phyloP scores from a whole-genome alignment of 148 eudicot genomes.

The Rhododendron mucronatum region DNA sequence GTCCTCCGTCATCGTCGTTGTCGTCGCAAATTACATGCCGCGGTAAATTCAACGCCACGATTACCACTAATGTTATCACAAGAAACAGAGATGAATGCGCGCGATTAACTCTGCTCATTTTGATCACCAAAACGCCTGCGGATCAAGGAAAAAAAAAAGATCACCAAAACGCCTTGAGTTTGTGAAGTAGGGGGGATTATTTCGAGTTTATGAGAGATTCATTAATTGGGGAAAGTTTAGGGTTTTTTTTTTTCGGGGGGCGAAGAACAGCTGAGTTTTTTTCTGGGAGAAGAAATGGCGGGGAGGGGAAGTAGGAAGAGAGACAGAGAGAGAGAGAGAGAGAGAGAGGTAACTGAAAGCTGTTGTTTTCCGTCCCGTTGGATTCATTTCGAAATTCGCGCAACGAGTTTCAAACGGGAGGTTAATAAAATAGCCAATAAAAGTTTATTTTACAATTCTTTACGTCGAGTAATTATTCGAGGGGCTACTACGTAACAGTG shows the following conservation, averaged over 20 bases:
- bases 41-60: conserved; percentile 7
- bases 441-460: neutral
- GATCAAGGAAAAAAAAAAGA: neutral
- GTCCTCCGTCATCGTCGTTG: neutral
- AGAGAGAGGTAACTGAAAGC: neutral
- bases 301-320: conserved; percentile 33
- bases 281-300: conserved; percentile 33
- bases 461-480: too few relatives aligned
- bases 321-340: neutral
- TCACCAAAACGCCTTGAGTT: neutral
- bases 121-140: neutral
- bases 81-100: neutral
- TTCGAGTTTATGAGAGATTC: neutral
- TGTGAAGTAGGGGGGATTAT: neutral
- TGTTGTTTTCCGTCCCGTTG: neutral
- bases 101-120: conserved; percentile 8
- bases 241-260: neutral
- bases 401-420: neutral
- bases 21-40: neutral
- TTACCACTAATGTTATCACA: neutral
- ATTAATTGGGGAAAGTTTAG: neutral
- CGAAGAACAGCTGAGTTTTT: conserved; percentile 2
- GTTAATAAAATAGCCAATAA: neutral
- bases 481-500: too few relatives aligned
- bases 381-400: neutral